These are phyloP conservation scores for Hygrophorus pudorinus DNA, from an alignment of 768 basidiomycete genomes.

Conservation along the genomic window DNA sequence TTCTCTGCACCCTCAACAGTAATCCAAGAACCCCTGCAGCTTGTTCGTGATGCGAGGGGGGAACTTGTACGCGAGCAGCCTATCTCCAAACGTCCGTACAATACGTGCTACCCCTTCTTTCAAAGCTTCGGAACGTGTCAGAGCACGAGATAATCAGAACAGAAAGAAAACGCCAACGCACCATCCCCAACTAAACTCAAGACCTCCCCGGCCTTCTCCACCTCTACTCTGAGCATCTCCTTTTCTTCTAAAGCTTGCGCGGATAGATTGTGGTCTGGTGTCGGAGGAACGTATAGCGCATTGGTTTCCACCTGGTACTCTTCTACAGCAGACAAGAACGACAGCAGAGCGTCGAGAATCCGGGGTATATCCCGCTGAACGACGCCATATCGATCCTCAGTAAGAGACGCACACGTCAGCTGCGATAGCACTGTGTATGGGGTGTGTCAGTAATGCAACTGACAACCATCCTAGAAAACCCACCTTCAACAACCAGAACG, in stretches of 20 bases:
- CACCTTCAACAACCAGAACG: constrained; percentile 53
- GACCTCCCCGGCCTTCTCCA: constrained; percentile 44
- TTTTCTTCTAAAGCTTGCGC: constrained; percentile 25
- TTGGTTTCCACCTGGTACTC: constrained; percentile 48
- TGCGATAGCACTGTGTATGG: constrained; percentile 46
- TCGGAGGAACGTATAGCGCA: constrained; percentile 26
- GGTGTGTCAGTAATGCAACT: background rate
- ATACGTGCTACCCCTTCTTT: constrained; percentile 60
- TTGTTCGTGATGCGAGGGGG: constrained; percentile 57
- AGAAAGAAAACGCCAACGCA: constrained; percentile 24
- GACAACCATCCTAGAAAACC: constrained; percentile 4
- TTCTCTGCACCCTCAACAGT: constrained; percentile 24
- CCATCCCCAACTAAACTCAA: constrained; percentile 49
- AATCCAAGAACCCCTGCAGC: constrained; percentile 65
- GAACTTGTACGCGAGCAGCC: constrained; percentile 68
- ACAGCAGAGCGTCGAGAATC: constrained; percentile 66
- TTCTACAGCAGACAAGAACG: constrained; percentile 59
- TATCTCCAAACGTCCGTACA: constrained; percentile 64
- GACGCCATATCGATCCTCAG: constrained; percentile 73
- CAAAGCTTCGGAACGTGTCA: constrained; percentile 31
- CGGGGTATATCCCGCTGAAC: constrained; percentile 81
- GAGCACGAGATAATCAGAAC: background rate
- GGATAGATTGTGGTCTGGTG: constrained; percentile 23
- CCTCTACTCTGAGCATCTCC: constrained; percentile 35
- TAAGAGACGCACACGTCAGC: constrained; percentile 60